A percentile compares a stretch with the other conserved stretches of the same genome.
These are phyloP conservation scores for Triadica sebifera DNA, from an alignment of 345 rosid species.

Conservation along the genomic window DNA sequence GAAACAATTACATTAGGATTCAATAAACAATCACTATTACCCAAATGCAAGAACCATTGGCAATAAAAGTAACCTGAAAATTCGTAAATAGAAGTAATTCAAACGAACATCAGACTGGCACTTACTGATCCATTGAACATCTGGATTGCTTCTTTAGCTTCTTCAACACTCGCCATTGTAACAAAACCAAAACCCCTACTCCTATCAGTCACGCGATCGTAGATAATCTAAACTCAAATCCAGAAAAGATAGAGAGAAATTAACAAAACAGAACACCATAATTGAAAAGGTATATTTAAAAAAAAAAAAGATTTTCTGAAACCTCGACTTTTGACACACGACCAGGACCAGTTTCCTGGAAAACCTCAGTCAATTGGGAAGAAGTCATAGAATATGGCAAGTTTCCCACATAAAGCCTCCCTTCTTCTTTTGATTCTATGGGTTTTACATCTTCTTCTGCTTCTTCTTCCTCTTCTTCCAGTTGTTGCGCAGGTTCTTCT, in stretches of 20 bases:
- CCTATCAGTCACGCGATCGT: conserved; percentile 78
- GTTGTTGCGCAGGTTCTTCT: conserved; percentile 24
- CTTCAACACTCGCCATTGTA: conserved; percentile 67
- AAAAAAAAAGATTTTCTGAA: neutral
- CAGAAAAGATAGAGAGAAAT: neutral
- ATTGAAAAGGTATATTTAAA: neutral
- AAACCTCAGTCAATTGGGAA: conserved; percentile 54
- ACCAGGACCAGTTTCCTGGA: conserved; percentile 83
- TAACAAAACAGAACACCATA: neutral
- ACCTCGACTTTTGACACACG: conserved; percentile 70
- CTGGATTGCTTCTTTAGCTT: conserved; percentile 81
- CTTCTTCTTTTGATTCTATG: conserved; percentile 42
- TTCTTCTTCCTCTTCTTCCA: conserved; percentile 27
- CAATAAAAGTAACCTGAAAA: neutral
- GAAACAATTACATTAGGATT: neutral
- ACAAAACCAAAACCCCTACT: conserved; percentile 97
- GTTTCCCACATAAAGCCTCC: conserved; percentile 79
- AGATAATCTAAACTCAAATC: conserved; percentile 50
- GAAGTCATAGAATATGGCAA: conserved; percentile 73
- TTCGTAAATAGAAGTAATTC: neutral
- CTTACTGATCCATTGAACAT: conserved; percentile 82
- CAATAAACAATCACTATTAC: neutral
- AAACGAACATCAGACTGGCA: conserved; percentile 5
- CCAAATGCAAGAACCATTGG: neutral
- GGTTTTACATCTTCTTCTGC: conserved; percentile 20